Conservation (phyloP, 805 yeast species). For the Candida chauliodis region DNA sequence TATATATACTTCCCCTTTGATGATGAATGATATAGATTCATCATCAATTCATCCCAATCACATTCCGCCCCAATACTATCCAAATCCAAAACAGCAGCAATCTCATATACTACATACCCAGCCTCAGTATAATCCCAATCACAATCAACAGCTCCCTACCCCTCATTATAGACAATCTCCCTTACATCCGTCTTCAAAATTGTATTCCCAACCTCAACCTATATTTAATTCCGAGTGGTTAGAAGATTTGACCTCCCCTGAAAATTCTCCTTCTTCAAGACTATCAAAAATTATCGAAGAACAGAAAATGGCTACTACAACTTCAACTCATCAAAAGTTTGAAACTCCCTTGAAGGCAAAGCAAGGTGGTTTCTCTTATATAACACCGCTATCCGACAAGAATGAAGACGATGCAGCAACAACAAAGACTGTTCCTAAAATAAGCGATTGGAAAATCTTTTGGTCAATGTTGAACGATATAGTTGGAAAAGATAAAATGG, state of each 20-base stretch:
- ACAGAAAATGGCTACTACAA: constrained; percentile 9
- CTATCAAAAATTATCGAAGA: constrained; percentile 3
- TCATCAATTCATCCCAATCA: constrained; percentile 6
- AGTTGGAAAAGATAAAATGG: constrained; percentile 69
- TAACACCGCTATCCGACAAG: constrained; percentile 7
- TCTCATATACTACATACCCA: constrained; percentile 6
- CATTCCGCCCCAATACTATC: constrained; percentile 7
- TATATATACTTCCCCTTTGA: neutral
- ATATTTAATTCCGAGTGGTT: constrained; percentile 7
- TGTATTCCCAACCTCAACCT: constrained; percentile 8
- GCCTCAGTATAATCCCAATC: constrained; percentile 4
- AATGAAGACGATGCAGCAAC: neutral
- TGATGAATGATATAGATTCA: constrained; percentile 9
- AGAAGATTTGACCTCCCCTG: constrained; percentile 6
- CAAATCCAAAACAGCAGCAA: neutral
- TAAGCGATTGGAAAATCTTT: constrained; percentile 38
- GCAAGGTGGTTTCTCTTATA: constrained; percentile 1
- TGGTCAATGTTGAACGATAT: constrained; percentile 52
- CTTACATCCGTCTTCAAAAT: constrained; percentile 7
- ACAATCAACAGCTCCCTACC: constrained; percentile 1
- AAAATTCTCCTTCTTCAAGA: constrained; percentile 7
- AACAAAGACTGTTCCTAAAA: neutral
- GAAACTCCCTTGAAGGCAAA: constrained; percentile 9
- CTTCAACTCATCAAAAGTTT: constrained; percentile 6
- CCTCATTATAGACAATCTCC: constrained; percentile 7